Conservation (phyloP, 345 rosid genomes). For the Punica granatum region DNA sequence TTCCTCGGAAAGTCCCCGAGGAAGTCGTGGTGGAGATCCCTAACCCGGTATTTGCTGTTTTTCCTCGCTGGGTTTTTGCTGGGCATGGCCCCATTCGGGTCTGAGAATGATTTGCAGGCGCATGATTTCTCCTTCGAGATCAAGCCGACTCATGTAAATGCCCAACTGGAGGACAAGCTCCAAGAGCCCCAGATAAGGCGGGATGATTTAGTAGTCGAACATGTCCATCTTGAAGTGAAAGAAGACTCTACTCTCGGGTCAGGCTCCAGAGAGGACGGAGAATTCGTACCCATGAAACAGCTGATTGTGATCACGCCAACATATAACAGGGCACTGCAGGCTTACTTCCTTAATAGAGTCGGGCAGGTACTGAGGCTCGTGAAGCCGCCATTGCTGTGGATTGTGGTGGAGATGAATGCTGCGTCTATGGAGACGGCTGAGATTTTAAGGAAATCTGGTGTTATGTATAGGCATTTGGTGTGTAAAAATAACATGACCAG, state of each 20-base stretch:
- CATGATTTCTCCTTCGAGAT: slow-evolving; percentile 60
- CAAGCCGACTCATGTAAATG: slow-evolving; percentile 47
- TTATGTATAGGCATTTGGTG: slow-evolving; percentile 80
- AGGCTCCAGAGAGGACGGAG: slow-evolving; percentile 10
- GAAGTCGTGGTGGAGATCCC: slow-evolving; percentile 52
- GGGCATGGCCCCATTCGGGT: slow-evolving; percentile 59
- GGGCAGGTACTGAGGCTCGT: slow-evolving; percentile 76
- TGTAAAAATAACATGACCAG: slow-evolving; percentile 39
- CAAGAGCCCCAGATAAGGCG: slow-evolving; percentile 8
- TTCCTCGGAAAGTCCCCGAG: slow-evolving; percentile 28
- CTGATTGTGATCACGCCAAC: slow-evolving; percentile 84
- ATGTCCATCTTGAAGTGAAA: slow-evolving; percentile 23
- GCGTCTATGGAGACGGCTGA: slow-evolving; percentile 80
- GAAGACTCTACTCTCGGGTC: slow-evolving; percentile 3
- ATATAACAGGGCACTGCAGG: slow-evolving; percentile 70
- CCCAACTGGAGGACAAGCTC: slow-evolving; percentile 22
- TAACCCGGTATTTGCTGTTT: slow-evolving; percentile 48
- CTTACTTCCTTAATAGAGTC: slow-evolving; percentile 60
- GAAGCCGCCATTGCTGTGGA: slow-evolving; percentile 77
- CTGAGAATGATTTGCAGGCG: slow-evolving; percentile 34
- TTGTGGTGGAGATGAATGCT: slow-evolving; percentile 67
- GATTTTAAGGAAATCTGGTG: slow-evolving; percentile 71
- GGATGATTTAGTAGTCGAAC: slow-evolving; percentile 22
- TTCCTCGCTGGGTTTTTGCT: slow-evolving; percentile 56
- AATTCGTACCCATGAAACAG: slow-evolving; percentile 49